Evolutionary conservation across 2,329 filamentous ascomycete genomes (phyloP).

Genomic region (Claviceps africana): DNA sequence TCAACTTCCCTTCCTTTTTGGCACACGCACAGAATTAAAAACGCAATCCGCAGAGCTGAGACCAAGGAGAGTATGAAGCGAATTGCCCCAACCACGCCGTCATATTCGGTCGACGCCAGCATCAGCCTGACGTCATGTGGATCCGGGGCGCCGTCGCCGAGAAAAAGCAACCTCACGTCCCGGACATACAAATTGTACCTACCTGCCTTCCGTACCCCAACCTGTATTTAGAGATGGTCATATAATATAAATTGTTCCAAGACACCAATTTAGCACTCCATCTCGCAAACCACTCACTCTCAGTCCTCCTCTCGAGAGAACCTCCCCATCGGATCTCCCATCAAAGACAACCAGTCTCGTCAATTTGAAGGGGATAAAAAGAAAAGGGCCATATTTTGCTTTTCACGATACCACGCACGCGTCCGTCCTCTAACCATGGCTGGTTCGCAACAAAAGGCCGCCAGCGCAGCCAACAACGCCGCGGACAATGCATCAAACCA

Average conservation of each 20-base stretch:
- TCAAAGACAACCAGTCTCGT: not conserved
- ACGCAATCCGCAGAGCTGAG: no score
- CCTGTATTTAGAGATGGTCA: no score
- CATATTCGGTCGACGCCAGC: not conserved
- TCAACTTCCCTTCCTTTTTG: no score
- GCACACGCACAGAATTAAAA: no score
- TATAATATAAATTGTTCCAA: no score
- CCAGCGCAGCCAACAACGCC: slow-evolving; percentile 4
- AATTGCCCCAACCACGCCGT: not conserved
- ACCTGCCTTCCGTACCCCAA: not conserved
- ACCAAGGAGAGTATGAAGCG: no score
- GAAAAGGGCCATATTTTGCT: no score
- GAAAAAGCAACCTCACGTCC: not conserved
- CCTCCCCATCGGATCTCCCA: no score
- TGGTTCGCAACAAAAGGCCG: slow-evolving; percentile 1
- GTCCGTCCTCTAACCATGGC: slow-evolving; percentile 6
- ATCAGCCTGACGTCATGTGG: slow-evolving; percentile 6
- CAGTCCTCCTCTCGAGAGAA: no score
- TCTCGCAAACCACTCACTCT: no score
- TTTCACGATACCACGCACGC: not conserved
- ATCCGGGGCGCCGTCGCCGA: not conserved
- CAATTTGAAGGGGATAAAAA: no score
- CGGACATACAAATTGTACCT: not conserved
- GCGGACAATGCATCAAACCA: slow-evolving; percentile 7
- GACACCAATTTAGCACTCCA: no score